Conservation (phyloP, 1,284 basidiomycete genomes). For the Irpex lacteus region DNA sequence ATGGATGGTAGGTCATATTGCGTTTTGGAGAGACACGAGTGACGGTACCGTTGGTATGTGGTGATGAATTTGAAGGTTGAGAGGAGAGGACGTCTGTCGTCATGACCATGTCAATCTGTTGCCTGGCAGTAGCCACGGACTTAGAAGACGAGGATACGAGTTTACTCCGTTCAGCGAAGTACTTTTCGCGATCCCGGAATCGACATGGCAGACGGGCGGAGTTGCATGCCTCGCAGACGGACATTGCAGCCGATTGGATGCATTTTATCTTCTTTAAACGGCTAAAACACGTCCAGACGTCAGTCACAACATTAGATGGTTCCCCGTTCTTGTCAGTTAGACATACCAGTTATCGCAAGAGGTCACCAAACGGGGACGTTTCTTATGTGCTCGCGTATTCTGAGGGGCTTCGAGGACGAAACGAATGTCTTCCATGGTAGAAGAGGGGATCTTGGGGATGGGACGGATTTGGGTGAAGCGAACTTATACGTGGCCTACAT, state of each 20-base stretch:
- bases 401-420: constrained; percentile 84
- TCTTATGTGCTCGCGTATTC: constrained; percentile 64
- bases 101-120: background rate
- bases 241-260: constrained; percentile 60
- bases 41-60: constrained; percentile 1
- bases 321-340: constrained; percentile 6
- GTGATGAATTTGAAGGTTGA: background rate
- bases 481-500: constrained; percentile 7
- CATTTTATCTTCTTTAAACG: constrained; percentile 85
- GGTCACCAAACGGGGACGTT: constrained; percentile 78
- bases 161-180: constrained; percentile 77
- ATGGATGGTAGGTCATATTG: constrained; percentile 12
- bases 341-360: constrained; percentile 82
- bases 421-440: constrained; percentile 69
- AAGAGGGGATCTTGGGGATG: constrained; percentile 3
- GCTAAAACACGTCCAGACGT: constrained; percentile 37
- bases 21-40: constrained; percentile 5
- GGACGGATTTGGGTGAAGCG: background rate
- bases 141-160: constrained; percentile 40
- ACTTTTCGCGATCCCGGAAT: constrained; percentile 77
- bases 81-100: constrained; percentile 2
- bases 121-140: constrained; percentile 2
- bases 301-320: constrained; percentile 11
- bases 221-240: constrained; percentile 73
- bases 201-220: constrained; percentile 64